A percentile compares a stretch with the other conserved stretches of the same genome.
Conservation (phyloP, 331 rosid species). For the Spiraea crenata region DNA sequence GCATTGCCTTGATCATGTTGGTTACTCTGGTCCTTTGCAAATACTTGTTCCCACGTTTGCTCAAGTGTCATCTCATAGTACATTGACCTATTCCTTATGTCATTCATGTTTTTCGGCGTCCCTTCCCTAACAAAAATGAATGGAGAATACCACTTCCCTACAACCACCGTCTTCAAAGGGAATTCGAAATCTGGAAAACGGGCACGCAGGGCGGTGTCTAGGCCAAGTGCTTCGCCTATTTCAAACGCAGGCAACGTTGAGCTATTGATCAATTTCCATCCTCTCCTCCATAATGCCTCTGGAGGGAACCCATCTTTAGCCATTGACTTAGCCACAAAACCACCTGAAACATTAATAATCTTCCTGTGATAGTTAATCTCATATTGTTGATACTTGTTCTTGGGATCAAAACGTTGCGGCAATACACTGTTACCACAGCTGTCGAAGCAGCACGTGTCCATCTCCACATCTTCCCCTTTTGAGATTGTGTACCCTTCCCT, state of each 20-base stretch:
- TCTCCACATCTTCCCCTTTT: conserved; percentile 44
- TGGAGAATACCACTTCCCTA: conserved; percentile 89
- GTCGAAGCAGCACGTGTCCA: conserved; percentile 40
- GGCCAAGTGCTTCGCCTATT: conserved; percentile 50
- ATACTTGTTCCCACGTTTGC: conserved; percentile 67
- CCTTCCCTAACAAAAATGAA: conserved; percentile 69
- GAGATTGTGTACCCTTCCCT: conserved; percentile 45
- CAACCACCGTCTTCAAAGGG: conserved; percentile 40
- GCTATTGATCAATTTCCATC: conserved; percentile 45
- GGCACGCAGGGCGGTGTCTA: conserved; percentile 42
- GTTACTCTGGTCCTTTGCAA: conserved; percentile 27
- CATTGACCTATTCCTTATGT: conserved; percentile 49
- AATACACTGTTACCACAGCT: conserved; percentile 19
- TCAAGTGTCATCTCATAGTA: conserved; percentile 70
- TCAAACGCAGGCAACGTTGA: conserved; percentile 31
- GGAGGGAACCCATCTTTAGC: conserved; percentile 51
- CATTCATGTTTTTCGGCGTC: conserved; percentile 35
- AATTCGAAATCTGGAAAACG: conserved; percentile 46
- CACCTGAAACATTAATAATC: conserved; percentile 47
- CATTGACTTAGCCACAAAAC: conserved; percentile 56
- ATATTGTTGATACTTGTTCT: conserved; percentile 45
- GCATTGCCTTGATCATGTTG: conserved; percentile 8
- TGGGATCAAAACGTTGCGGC: conserved; percentile 43
- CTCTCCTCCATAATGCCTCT: conserved; percentile 45
- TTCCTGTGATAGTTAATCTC: conserved; percentile 37